Evolutionary conservation across 1,284 basidiomycete species (phyloP).

Genomic region (Agroathelia rolfsii): DNA sequence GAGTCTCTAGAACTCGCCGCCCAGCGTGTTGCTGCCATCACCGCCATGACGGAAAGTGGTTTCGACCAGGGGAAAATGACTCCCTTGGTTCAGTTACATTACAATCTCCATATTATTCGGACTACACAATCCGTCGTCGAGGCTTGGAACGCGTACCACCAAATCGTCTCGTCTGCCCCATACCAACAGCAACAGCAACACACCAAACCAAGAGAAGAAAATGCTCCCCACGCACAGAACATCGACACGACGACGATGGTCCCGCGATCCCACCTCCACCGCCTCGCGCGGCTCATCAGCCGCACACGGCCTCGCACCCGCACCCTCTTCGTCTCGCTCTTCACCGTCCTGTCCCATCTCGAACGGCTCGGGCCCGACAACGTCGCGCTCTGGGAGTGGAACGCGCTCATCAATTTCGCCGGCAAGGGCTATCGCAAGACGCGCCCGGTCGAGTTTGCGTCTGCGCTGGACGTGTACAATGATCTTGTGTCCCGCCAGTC

Average conservation of each 20-base stretch:
- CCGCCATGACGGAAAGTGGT: too few species aligned
- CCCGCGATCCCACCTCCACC: conserved; percentile 47
- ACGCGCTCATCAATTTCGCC: conserved; percentile 55
- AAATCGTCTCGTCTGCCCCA: conserved; percentile 21
- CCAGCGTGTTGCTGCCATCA: too few species aligned
- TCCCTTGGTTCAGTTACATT: too few species aligned
- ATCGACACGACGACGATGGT: too few species aligned
- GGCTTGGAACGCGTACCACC: conserved; percentile 53
- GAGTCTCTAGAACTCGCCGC: too few species aligned
- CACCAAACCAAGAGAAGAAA: conserved; percentile 12
- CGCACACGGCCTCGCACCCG: conserved; percentile 44
- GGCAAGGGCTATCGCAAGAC: conserved; percentile 58
- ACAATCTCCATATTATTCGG: conserved; percentile 25
- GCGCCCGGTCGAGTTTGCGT: conserved; percentile 42
- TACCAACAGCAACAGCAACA: conserved; percentile 7
- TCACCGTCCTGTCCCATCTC: conserved; percentile 51
- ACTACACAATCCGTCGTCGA: conserved; percentile 31
- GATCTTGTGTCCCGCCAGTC: conserved; percentile 41
- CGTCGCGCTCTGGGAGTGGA: conserved; percentile 60
- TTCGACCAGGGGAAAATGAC: too few species aligned
- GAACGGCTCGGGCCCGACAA: conserved; percentile 39
- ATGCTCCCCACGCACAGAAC: conserved; percentile 15
- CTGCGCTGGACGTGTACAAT: conserved; percentile 48
- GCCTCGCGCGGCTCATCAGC: conserved; percentile 45
- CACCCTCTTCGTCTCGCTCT: conserved; percentile 46